Evolutionary conservation across 2,329 filamentous ascomycete genomes (phyloP).

Genomic region (Calonectria pauciramosa): DNA sequence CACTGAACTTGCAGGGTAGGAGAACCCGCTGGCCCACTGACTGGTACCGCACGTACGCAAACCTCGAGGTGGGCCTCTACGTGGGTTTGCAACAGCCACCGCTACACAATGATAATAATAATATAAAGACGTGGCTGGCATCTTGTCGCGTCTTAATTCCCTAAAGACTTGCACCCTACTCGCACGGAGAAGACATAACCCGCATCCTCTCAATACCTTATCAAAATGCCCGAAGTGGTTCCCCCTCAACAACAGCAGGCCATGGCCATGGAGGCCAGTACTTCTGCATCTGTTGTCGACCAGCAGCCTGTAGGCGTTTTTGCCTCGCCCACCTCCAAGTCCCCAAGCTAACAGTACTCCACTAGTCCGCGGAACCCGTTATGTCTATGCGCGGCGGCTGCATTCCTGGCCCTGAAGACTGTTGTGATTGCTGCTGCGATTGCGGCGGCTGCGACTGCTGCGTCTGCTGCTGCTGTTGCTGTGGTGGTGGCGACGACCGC

Average conservation of each 20-base stretch:
- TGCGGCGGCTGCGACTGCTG: background rate
- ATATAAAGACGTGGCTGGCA: background rate
- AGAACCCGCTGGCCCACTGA: background rate
- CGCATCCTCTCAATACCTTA: background rate
- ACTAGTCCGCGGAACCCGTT: background rate
- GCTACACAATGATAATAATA: background rate
- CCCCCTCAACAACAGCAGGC: background rate
- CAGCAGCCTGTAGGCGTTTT: constrained; percentile 1
- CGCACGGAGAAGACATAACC: background rate
- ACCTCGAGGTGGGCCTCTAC: background rate
- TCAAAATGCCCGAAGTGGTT: background rate
- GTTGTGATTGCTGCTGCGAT: constrained; percentile 1
- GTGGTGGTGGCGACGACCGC: background rate
- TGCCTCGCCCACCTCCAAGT: background rate
- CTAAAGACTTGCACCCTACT: background rate
- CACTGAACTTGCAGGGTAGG: background rate
- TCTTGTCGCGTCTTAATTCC: background rate
- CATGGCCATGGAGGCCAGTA: background rate
- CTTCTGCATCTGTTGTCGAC: background rate
- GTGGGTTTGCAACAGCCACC: background rate
- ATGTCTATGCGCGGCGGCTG: constrained; percentile 1
- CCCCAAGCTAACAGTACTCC: background rate
- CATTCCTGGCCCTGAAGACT: constrained; percentile 2
- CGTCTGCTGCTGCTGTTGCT: background rate
- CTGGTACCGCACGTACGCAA: background rate